Conservation (phyloP, 805 yeast genomes). For the Peterozyma toletana region DNA sequence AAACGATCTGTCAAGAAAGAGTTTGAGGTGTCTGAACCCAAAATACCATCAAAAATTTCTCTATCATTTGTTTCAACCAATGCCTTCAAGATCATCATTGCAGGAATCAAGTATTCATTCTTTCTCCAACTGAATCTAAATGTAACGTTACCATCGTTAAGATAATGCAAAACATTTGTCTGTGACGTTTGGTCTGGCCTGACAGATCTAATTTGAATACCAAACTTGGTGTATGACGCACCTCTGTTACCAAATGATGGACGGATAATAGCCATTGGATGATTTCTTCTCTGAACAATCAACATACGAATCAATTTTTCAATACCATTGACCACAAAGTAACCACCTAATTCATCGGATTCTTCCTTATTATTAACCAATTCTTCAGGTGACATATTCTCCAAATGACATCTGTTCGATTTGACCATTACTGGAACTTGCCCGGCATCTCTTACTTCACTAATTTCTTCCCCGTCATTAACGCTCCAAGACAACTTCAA, state of each 20-base stretch:
- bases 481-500: constrained; percentile 80
- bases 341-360: constrained; percentile 94
- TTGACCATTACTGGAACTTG: constrained; percentile 86
- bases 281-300: constrained; percentile 95
- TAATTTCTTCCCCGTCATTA: constrained; percentile 77
- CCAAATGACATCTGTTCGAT: constrained; percentile 87
- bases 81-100: constrained; percentile 86
- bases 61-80: constrained; percentile 85
- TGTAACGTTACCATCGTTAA: constrained; percentile 92
- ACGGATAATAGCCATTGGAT: constrained; percentile 95
- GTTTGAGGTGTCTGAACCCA: constrained; percentile 79
- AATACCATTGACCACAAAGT: constrained; percentile 92
- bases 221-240: constrained; percentile 77
- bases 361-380: constrained; percentile 79
- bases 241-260: constrained; percentile 95
- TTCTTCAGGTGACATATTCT: constrained; percentile 74
- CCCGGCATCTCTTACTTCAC: constrained; percentile 87
- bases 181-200: constrained; percentile 98
- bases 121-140: constrained; percentile 97
- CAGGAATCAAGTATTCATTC: constrained; percentile 92
- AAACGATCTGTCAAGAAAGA: constrained; percentile 97
- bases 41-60: constrained; percentile 93
- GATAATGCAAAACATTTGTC: constrained; percentile 93
- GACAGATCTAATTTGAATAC: constrained; percentile 90
- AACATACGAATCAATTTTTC: constrained; percentile 96